Evolutionary conservation across 1,284 basidiomycete genomes (phyloP).

Genomic region (Ganoderma sinense): DNA sequence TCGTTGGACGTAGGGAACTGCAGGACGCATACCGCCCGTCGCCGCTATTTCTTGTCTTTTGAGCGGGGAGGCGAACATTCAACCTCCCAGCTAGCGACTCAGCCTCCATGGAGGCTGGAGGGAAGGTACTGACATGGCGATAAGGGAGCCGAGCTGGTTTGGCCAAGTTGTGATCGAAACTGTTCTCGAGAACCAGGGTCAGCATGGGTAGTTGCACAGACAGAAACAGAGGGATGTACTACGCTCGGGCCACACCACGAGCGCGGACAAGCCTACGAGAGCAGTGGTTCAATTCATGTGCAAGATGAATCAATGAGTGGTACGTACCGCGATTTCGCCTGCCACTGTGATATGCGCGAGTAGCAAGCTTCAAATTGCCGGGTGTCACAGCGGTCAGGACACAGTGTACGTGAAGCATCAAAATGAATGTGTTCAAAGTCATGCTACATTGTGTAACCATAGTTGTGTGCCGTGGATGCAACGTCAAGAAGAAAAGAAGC

Average conservation of each 20-base stretch:
- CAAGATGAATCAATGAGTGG: neutral
- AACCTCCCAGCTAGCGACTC: neutral
- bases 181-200: neutral
- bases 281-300: neutral
- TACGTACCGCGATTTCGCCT: neutral
- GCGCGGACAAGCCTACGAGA: neutral
- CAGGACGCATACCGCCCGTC: neutral
- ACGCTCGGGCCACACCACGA: neutral
- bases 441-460: conserved; percentile 12
- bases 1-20: neutral
- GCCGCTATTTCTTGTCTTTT: neutral
- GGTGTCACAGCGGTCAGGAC: neutral
- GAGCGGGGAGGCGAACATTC: neutral
- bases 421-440: neutral
- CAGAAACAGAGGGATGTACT: neutral
- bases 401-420: neutral
- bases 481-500: neutral
- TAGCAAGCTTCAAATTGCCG: neutral
- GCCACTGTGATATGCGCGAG: neutral
- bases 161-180: neutral
- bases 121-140: neutral
- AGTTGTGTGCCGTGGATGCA: neutral
- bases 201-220: neutral
- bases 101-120: conserved; percentile 5
- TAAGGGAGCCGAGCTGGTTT: neutral